Evolutionary conservation across 2,329 filamentous ascomycete species (phyloP).

Genomic region (Rosellinia necatrix): DNA sequence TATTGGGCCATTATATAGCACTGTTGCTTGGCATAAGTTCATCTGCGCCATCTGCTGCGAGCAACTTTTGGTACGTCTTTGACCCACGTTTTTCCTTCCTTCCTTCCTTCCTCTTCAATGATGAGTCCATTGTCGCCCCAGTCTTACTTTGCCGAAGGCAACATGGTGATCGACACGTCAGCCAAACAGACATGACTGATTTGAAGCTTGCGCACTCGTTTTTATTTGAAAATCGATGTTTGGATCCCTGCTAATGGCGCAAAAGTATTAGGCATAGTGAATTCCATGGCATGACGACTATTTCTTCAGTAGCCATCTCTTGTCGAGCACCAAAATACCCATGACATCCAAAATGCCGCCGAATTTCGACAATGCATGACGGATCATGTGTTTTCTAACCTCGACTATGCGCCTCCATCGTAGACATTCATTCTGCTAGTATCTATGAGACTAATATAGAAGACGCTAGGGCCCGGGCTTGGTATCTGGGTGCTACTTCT

Average conservation of each 20-base stretch:
- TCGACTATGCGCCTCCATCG: background rate
- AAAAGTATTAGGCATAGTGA: constrained; percentile 1
- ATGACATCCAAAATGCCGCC: constrained; percentile 49
- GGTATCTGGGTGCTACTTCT: too few relatives aligned
- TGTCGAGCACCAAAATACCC: constrained; percentile 44
- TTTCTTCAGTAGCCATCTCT: background rate
- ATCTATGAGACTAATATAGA: background rate
- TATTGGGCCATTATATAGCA: background rate
- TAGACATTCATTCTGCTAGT: background rate
- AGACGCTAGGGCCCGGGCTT: too few relatives aligned
- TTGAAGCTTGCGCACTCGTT: constrained; percentile 21
- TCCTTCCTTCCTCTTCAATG: constrained; percentile 42
- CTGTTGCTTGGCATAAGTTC: too few relatives aligned
- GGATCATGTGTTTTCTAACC: constrained; percentile 36
- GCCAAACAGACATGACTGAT: constrained; percentile 55
- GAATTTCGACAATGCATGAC: constrained; percentile 51
- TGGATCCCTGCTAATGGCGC: constrained; percentile 26
- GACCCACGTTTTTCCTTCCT: background rate
- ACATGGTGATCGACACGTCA: constrained; percentile 61
- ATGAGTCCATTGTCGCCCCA: constrained; percentile 65
- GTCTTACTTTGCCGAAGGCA: constrained; percentile 51
- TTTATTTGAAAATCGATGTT: background rate
- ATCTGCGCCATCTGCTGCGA: too few relatives aligned
- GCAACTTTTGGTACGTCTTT: constrained; percentile 31
- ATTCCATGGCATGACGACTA: background rate